These are phyloP conservation scores for Aspergillus terreus DNA, from an alignment of 2,329 filamentous ascomycete genomes.

Conservation along the genomic window DNA sequence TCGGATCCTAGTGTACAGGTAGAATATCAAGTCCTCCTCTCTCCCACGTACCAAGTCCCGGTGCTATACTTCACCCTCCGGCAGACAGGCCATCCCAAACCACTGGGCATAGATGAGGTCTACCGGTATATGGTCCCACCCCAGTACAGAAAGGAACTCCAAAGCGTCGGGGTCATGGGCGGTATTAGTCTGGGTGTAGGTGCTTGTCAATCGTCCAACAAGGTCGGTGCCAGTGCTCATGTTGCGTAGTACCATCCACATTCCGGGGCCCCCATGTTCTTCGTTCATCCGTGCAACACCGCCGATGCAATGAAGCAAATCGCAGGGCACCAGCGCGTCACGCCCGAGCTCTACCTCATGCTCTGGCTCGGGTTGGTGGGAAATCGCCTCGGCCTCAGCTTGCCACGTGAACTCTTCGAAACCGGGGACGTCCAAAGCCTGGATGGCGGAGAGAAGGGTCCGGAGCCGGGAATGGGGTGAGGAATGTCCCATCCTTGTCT, in stretches of 20 bases:
- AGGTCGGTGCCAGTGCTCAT: slow-evolving; percentile 32
- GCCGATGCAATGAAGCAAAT: slow-evolving; percentile 73
- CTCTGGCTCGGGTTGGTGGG: slow-evolving; percentile 89
- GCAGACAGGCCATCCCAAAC: slow-evolving; percentile 53
- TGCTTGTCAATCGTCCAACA: slow-evolving; percentile 29
- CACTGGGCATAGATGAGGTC: slow-evolving; percentile 62
- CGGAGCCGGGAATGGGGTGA: slow-evolving; percentile 13
- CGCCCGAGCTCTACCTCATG: slow-evolving; percentile 67
- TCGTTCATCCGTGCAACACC: slow-evolving; percentile 88
- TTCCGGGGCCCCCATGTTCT: slow-evolving; percentile 74
- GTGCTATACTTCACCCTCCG: slow-evolving; percentile 72
- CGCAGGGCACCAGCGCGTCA: slow-evolving; percentile 38
- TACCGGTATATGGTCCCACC: slow-evolving; percentile 68
- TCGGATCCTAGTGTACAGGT: slow-evolving; percentile 47
- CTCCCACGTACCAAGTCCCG: slow-evolving; percentile 70
- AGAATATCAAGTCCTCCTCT: slow-evolving; percentile 70
- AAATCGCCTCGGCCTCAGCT: slow-evolving; percentile 70
- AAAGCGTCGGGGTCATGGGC: slow-evolving; percentile 61
- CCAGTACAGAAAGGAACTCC: slow-evolving; percentile 60
- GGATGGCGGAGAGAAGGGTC: slow-evolving; percentile 14
- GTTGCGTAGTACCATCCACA: slow-evolving; percentile 72
- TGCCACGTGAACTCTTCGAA: slow-evolving; percentile 63
- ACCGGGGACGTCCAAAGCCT: slow-evolving; percentile 18
- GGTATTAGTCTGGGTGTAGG: slow-evolving; percentile 74
- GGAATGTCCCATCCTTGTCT: slow-evolving; percentile 12